Evolutionary conservation across 805 yeast genomes (phyloP).

Genomic region (Wickerhamomyces canadensis): DNA sequence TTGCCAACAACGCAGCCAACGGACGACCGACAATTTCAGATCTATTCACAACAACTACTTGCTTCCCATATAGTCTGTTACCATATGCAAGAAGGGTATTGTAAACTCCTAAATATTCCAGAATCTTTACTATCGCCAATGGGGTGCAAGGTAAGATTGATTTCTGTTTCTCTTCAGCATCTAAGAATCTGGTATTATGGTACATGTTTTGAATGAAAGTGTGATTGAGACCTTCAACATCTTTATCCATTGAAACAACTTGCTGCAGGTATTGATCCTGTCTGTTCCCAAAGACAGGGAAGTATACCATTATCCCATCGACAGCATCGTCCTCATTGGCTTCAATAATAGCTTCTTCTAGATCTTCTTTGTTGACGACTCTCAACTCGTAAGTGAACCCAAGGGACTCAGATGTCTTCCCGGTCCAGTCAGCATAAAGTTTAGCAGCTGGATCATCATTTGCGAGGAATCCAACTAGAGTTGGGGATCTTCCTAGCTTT

Average conservation of each 20-base stretch:
- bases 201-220: slow-evolving; percentile 90
- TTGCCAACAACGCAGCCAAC: slow-evolving; percentile 89
- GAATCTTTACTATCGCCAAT: slow-evolving; percentile 85
- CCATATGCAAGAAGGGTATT: slow-evolving; percentile 81
- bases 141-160: slow-evolving; percentile 96
- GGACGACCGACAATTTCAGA: slow-evolving; percentile 98
- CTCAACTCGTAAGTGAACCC: slow-evolving; percentile 83
- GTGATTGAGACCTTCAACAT: slow-evolving; percentile 93
- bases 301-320: slow-evolving; percentile 93
- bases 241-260: slow-evolving; percentile 84
- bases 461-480: slow-evolving; percentile 86
- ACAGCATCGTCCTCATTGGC: slow-evolving; percentile 76
- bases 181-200: slow-evolving; percentile 85
- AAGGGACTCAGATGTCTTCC: slow-evolving; percentile 76
- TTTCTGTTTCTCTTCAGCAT: slow-evolving; percentile 59
- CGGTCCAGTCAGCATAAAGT: slow-evolving; percentile 95
- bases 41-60: slow-evolving; percentile 84
- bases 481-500: slow-evolving; percentile 53
- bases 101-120: slow-evolving; percentile 86
- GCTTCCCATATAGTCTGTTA: slow-evolving; percentile 88
- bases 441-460: slow-evolving; percentile 92
- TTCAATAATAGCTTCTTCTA: slow-evolving; percentile 75
- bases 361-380: slow-evolving; percentile 66
- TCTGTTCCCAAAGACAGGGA: slow-evolving; percentile 92
- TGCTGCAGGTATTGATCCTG: slow-evolving; percentile 97